These are phyloP conservation scores for Cytospora schulzeri DNA, from an alignment of 2,329 filamentous ascomycete genomes.

Conservation along the genomic window DNA sequence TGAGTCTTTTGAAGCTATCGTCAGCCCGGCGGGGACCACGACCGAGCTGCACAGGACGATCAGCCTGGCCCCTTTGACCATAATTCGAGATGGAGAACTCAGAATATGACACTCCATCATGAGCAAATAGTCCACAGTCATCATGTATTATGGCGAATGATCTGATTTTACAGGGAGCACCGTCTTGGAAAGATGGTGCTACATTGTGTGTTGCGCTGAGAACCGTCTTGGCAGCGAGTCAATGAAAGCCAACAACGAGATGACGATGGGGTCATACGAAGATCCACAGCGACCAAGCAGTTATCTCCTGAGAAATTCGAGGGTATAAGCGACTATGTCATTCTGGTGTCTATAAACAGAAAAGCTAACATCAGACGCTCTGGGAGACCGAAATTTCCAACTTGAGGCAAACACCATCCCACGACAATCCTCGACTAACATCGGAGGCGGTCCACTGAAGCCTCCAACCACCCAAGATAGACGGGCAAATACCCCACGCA, in stretches of 20 bases:
- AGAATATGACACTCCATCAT: too few species aligned
- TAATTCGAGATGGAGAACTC: too few species aligned
- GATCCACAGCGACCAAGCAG: too few species aligned
- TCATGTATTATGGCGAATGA: too few species aligned
- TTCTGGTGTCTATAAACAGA: conserved; percentile 15
- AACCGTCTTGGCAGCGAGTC: too few species aligned
- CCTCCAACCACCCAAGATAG: neutral
- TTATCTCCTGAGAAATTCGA: neutral
- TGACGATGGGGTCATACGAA: too few species aligned
- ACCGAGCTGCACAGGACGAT: neutral
- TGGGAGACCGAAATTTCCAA: neutral
- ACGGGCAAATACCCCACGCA: neutral
- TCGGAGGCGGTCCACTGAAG: neutral
- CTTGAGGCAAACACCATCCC: conserved; percentile 2
- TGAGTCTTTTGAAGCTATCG: conserved; percentile 8
- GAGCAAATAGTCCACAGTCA: too few species aligned
- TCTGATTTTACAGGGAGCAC: neutral
- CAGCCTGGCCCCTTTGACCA: neutral
- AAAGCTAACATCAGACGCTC: conserved; percentile 9
- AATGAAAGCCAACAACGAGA: too few species aligned
- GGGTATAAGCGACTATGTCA: conserved; percentile 7
- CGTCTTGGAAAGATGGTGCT: neutral
- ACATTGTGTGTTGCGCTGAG: neutral
- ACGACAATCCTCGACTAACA: conserved; percentile 6
- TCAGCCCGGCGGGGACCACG: neutral